phyloP scores from a whole-genome alignment of 208 protist species.

The Leishmania gerbilli region DNA sequence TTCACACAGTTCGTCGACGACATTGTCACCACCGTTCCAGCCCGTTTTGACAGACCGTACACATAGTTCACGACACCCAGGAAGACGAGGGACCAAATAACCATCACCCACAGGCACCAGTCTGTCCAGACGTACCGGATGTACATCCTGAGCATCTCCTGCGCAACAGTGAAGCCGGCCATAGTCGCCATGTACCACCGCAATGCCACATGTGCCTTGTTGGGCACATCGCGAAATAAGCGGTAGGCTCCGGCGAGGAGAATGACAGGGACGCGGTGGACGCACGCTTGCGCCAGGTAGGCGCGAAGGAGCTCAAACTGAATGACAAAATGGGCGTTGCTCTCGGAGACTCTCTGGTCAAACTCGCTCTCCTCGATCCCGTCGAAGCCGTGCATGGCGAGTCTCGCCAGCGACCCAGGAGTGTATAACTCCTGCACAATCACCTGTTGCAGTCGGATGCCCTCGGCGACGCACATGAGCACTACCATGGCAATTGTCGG shows the following conservation, averaged over 20 bases:
- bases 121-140: constrained; percentile 37
- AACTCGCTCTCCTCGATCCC: constrained; percentile 43
- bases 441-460: constrained; percentile 30
- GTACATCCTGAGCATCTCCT: constrained; percentile 55
- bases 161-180: constrained; percentile 34
- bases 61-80: constrained; percentile 79
- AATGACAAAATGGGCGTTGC: constrained; percentile 79
- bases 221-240: constrained; percentile 60
- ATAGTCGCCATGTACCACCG: constrained; percentile 87
- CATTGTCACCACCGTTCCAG: constrained; percentile 61
- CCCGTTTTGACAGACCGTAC: constrained; percentile 80
- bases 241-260: constrained; percentile 55
- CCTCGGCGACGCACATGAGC: constrained; percentile 47
- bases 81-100: constrained; percentile 44
- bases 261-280: constrained; percentile 42
- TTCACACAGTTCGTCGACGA: constrained; percentile 49
- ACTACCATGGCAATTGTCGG: constrained; percentile 29
- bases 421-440: constrained; percentile 33
- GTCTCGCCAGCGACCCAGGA: constrained; percentile 29
- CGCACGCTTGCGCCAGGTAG: constrained; percentile 39
- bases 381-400: constrained; percentile 45
- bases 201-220: constrained; percentile 58
- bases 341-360: constrained; percentile 44
- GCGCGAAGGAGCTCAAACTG: constrained; percentile 72
- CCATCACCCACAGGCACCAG: constrained; percentile 25